phyloP scores from a whole-genome alignment of 2,329 filamentous ascomycete genomes.

The Botryotinia calthae region DNA sequence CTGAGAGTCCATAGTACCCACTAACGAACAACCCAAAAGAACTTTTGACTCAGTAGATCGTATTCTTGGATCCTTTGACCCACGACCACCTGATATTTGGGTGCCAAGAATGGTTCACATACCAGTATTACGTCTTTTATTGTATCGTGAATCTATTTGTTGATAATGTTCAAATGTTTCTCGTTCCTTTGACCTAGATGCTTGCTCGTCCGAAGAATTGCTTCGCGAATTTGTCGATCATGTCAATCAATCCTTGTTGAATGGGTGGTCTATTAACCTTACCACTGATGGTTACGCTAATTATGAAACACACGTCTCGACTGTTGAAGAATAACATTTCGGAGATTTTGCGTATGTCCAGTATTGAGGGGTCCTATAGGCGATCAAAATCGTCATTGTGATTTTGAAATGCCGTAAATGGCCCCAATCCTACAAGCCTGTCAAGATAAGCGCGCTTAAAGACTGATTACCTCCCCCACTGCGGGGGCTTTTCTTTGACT shows the following conservation, averaged over 20 bases:
- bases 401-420: neutral
- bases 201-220: neutral
- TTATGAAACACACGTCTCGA: constrained; percentile 2
- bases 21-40: neutral
- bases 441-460: neutral
- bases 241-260: neutral
- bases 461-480: neutral
- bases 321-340: neutral
- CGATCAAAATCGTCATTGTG: neutral
- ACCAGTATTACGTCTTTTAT: neutral
- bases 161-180: neutral
- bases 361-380: neutral
- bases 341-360: neutral
- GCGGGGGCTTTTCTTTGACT: neutral
- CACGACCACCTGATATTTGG: neutral
- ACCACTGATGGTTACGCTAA: neutral
- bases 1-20: neutral
- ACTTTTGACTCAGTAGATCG: too few species aligned
- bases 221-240: neutral
- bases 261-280: neutral
- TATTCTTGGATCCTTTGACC: neutral
- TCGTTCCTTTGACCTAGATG: neutral
- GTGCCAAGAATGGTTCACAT: neutral
- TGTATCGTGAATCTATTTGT: neutral
- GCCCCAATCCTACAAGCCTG: neutral